Conservation (phyloP, 352 stramenopile genomes). For the Heterotrichella gracilis region DNA sequence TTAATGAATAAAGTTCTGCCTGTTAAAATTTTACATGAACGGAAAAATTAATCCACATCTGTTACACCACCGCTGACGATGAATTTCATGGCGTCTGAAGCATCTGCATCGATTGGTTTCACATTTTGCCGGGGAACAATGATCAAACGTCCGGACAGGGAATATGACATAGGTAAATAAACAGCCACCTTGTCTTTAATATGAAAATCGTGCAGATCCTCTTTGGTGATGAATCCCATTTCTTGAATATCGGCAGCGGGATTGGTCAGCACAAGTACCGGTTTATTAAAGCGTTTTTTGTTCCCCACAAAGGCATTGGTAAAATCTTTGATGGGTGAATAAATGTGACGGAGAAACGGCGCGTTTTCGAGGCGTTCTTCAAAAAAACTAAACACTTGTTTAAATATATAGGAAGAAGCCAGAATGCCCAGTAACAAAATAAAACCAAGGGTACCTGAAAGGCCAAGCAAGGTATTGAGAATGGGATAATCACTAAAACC, state of each 20-base stretch:
- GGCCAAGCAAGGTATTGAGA: background rate
- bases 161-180: conserved; percentile 9
- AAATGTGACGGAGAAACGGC: background rate
- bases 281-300: background rate
- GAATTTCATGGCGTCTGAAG: background rate
- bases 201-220: background rate
- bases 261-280: background rate
- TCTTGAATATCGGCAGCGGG: background rate
- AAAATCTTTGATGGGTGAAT: background rate
- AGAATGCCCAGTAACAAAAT: background rate
- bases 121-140: background rate
- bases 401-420: background rate
- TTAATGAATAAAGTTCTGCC: background rate
- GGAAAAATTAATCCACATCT: background rate
- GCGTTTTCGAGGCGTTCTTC: background rate
- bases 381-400: conserved; percentile 6
- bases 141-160: background rate
- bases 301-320: background rate
- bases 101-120: background rate
- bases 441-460: background rate
- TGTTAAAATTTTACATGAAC: background rate
- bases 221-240: background rate
- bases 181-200: background rate
- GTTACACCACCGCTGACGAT: background rate
- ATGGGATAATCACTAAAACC: background rate